Conservation (phyloP, 306 rosid genomes). For the Malus domestica region ASM211411v1 NC_041793.1:46800001-46800500, state of each 20-base stretch:
- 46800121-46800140: slow-evolving; percentile 99
- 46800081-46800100: not conserved
- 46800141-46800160: slow-evolving; percentile 89
- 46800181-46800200: slow-evolving; percentile 74
- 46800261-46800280: slow-evolving; percentile 2
- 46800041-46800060: not conserved
- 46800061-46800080: not conserved
- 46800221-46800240: not conserved
- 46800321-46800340: not conserved
- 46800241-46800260: not conserved
- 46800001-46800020: slow-evolving; percentile 64
- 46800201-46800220: slow-evolving; percentile 93
- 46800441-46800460: not conserved
- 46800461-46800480: slow-evolving; percentile 12
- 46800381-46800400: not conserved
- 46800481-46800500: not conserved
- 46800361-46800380: not conserved
- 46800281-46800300: no score
- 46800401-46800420: slow-evolving; percentile 6
- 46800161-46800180: slow-evolving; percentile 76
- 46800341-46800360: not conserved
- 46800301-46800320: not conserved
- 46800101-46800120: slow-evolving; percentile 81
- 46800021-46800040: not conserved
- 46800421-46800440: not conserved